Conservation (phyloP, 2,329 filamentous ascomycete genomes). For the Colletotrichum abscissum region DNA sequence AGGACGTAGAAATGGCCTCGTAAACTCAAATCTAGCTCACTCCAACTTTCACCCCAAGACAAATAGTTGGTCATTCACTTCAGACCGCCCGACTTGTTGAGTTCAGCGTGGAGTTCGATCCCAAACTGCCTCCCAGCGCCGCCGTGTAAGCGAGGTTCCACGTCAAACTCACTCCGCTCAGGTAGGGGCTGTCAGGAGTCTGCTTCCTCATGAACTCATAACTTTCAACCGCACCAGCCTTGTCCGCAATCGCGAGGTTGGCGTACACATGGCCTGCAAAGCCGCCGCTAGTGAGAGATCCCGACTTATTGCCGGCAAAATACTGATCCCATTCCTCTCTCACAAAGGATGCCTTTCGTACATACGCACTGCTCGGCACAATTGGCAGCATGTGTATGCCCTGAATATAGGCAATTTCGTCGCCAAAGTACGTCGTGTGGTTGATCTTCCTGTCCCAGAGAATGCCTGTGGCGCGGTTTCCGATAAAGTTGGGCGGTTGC, state of each 20-base stretch:
- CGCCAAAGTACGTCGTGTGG: conserved; percentile 82
- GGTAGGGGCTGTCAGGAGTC: not conserved
- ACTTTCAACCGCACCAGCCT: conserved; percentile 17
- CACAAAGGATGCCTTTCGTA: conserved; percentile 73
- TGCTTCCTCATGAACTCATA: conserved; percentile 26
- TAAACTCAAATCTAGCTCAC: too few relatives aligned
- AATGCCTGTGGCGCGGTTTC: conserved; percentile 58
- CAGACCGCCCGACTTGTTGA: not conserved
- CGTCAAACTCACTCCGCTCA: conserved; percentile 7
- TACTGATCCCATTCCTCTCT: conserved; percentile 74
- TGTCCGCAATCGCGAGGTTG: conserved; percentile 77
- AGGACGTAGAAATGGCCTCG: too few relatives aligned
- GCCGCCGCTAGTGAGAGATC: conserved; percentile 76
- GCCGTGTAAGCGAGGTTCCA: conserved; percentile 29
- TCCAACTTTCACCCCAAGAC: too few relatives aligned
- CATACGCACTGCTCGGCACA: conserved; percentile 70
- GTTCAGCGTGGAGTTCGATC: not conserved
- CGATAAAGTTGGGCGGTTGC: conserved; percentile 75
- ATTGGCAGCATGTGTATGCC: conserved; percentile 81
- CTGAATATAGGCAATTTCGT: conserved; percentile 63
- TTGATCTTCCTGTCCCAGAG: conserved; percentile 90
- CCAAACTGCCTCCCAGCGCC: conserved; percentile 19
- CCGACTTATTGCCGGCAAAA: conserved; percentile 24
- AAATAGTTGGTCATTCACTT: not conserved
- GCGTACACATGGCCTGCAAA: conserved; percentile 83